These are phyloP conservation scores for Gymnopilus junonius DNA, from an alignment of 768 basidiomycete genomes.

Conservation along the genomic window DNA sequence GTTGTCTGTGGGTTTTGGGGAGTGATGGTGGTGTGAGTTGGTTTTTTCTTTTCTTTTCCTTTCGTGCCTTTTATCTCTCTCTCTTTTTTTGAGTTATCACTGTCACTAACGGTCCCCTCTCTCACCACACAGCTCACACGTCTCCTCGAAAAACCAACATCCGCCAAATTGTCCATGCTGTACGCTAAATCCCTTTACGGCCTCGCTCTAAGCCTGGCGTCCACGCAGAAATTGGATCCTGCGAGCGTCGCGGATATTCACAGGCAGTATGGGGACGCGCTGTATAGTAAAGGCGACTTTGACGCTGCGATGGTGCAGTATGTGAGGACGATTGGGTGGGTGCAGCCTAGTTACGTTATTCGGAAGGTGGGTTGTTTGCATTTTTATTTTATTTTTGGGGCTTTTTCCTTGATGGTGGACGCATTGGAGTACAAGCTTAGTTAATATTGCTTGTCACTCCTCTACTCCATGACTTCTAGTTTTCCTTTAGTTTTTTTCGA, in stretches of 20 bases:
- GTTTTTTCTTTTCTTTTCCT: not conserved
- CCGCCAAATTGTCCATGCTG: slow-evolving; percentile 84
- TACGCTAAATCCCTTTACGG: slow-evolving; percentile 80
- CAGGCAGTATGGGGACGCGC: slow-evolving; percentile 86
- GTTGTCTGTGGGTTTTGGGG: slow-evolving; percentile 75
- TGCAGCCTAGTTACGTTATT: slow-evolving; percentile 96
- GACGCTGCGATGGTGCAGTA: slow-evolving; percentile 95
- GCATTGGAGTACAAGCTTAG: too few species aligned
- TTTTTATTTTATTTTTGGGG: not conserved
- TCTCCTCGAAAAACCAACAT: slow-evolving; percentile 79
- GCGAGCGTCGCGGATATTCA: slow-evolving; percentile 87
- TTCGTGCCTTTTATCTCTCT: not conserved
- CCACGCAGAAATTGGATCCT: slow-evolving; percentile 75
- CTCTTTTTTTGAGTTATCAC: not conserved
- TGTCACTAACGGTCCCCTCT: not conserved
- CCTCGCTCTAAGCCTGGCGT: slow-evolving; percentile 83
- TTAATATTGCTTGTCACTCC: too few species aligned
- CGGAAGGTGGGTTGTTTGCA: slow-evolving; percentile 70
- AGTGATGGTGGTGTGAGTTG: slow-evolving; percentile 67
- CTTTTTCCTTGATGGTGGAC: too few species aligned
- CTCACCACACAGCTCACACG: slow-evolving; percentile 56
- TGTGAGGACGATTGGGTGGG: slow-evolving; percentile 83
- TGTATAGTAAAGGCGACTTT: slow-evolving; percentile 90
- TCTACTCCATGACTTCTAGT: too few species aligned
- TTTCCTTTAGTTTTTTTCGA: too few species aligned